Evolutionary conservation across 1,284 basidiomycete genomes (phyloP).

Genomic region (Cryptococcus hybrid): DNA sequence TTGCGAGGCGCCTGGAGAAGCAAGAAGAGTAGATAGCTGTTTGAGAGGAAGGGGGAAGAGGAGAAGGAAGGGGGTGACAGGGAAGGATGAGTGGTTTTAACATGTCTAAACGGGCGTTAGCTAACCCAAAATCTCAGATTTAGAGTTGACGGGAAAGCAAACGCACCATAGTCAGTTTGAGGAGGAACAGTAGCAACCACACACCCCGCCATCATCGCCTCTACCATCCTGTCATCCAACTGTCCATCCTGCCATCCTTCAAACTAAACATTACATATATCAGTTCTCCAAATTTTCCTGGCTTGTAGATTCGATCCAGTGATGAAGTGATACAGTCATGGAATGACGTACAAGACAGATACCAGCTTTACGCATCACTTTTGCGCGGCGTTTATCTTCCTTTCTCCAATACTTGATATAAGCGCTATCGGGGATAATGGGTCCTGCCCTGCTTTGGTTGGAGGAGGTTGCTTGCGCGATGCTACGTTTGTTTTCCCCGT

Average conservation of each 20-base stretch:
- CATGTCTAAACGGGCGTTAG: not conserved
- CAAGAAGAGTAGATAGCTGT: not conserved
- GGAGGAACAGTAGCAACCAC: conserved; percentile 35
- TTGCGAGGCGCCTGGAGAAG: conserved; percentile 12
- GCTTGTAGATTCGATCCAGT: not conserved
- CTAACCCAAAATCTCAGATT: not conserved
- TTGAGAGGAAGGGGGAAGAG: not conserved
- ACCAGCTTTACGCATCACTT: conserved; percentile 22
- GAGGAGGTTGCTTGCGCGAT: conserved; percentile 6
- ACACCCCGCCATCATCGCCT: conserved; percentile 41
- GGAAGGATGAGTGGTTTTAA: conserved; percentile 1
- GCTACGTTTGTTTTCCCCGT: not conserved
- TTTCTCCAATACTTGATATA: conserved; percentile 22
- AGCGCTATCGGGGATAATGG: conserved; percentile 11
- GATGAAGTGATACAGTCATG: not conserved
- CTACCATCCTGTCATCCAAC: conserved; percentile 27
- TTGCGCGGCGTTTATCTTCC: conserved; percentile 21
- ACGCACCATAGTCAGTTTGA: conserved; percentile 23
- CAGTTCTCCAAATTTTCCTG: not conserved
- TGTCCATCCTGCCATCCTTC: conserved; percentile 32
- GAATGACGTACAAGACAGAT: conserved; percentile 30
- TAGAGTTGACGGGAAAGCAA: too few species aligned
- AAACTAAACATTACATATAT: conserved; percentile 16
- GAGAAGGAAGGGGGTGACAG: not conserved
- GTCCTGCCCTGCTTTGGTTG: conserved; percentile 10